Conservation (phyloP, 2,329 filamentous ascomycete species). For the Leptographium galeiforme region DNA sequence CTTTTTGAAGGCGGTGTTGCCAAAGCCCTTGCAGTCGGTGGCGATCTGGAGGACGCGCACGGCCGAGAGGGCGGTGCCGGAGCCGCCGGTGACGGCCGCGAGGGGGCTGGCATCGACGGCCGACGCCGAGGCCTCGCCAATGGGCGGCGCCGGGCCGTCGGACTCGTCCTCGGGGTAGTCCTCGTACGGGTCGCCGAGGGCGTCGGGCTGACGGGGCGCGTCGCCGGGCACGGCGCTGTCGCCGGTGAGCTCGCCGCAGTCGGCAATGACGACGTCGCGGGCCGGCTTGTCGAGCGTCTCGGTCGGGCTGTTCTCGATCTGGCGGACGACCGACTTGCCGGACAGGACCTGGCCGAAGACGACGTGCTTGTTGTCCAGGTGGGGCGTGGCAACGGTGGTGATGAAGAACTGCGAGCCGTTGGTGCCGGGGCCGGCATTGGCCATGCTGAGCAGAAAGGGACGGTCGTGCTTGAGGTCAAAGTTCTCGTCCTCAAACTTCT, state of each 20-base stretch:
- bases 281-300: conserved; percentile 64
- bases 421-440: conserved; percentile 86
- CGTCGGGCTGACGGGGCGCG: conserved; percentile 54
- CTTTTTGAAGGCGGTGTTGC: conserved; percentile 83
- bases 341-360: conserved; percentile 91
- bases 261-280: conserved; percentile 57
- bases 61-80: conserved; percentile 44
- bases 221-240: conserved; percentile 54
- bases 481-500: conserved; percentile 95
- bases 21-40: conserved; percentile 74
- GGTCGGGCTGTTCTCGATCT: conserved; percentile 75
- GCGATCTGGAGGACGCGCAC: conserved; percentile 65
- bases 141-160: conserved; percentile 42
- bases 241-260: conserved; percentile 76
- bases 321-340: conserved; percentile 80
- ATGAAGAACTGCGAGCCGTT: conserved; percentile 99
- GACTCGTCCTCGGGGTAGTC: conserved; percentile 83
- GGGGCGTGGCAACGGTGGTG: conserved; percentile 87
- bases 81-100: conserved; percentile 5
- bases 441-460: conserved; percentile 93
- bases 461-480: conserved; percentile 84
- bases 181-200: conserved; percentile 82
- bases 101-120: background rate
- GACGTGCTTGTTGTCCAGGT: conserved; percentile 88
- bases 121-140: background rate